phyloP scores from a whole-genome alignment of 2,329 filamentous ascomycete species.

The Laburnicola sp. region DNA sequence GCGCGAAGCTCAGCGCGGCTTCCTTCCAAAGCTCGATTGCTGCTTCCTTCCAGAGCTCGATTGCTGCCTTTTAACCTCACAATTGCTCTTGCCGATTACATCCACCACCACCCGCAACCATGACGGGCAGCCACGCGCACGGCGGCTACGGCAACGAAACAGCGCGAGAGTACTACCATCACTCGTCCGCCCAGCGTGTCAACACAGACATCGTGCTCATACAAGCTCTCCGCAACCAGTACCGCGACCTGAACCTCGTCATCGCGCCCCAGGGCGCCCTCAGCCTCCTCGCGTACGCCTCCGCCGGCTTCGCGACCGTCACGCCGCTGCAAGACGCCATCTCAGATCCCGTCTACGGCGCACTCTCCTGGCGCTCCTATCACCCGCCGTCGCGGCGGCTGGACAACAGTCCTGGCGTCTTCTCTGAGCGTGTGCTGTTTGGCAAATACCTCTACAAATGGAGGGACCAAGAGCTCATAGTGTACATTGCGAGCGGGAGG shows the following conservation, averaged over 20 bases:
- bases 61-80: neutral
- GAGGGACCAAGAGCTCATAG: constrained; percentile 48
- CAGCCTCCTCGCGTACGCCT: constrained; percentile 49
- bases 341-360: constrained; percentile 41
- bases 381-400: constrained; percentile 46
- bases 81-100: too few relatives aligned
- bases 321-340: constrained; percentile 48
- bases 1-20: too few relatives aligned
- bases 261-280: constrained; percentile 39
- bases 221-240: constrained; percentile 51
- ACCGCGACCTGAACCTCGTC: constrained; percentile 50
- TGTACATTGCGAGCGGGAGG: constrained; percentile 49
- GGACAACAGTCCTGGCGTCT: constrained; percentile 39
- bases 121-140: constrained; percentile 36
- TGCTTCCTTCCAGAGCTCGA: too few relatives aligned
- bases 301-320: constrained; percentile 46
- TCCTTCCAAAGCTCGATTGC: too few relatives aligned
- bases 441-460: constrained; percentile 53
- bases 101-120: constrained; percentile 13
- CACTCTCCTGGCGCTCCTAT: constrained; percentile 45
- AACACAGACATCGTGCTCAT: constrained; percentile 51
- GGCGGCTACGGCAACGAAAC: constrained; percentile 41
- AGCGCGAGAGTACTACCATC: constrained; percentile 48
- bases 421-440: constrained; percentile 47
- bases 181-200: constrained; percentile 48